Evolutionary conservation across 306 rosid species (phyloP), one percentile per base, ranked within the genome.

Genomic region (Rosa rugosa): DNA sequence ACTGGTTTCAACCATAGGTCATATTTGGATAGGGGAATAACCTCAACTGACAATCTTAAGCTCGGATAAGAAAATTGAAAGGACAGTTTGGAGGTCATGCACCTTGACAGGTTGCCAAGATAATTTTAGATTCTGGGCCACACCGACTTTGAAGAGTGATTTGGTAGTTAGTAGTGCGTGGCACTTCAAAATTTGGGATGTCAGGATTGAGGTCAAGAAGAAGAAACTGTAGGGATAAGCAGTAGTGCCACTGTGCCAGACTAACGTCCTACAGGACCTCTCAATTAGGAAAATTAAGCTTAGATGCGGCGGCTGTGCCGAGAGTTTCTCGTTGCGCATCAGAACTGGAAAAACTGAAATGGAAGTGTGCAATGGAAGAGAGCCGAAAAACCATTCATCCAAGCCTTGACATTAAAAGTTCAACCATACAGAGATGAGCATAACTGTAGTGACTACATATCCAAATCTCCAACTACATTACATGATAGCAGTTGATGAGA

Each of bases 21-120:
- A 66, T n/a, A 5, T 72, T 36, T 69, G 81, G 72, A 78, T 72
- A 31, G 72, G 77, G 72, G 23, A 40, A 73, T 25, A 81, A 65
- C 72, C 41, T 31, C 23, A 60, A 60, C 59, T 25, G 34, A 72
- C 81, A 82, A 78, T 23, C 66, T 77, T 54, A n/a, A 70, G 80
- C 44, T 57, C 23, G 80, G 84, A 87, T 84, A 79, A 84, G 86
- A 77, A 77, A 72, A 63, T 51, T 53, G 85, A 83, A 81, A 78
- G 57, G 91, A 84, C 86, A 80, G 88, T 83, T 83, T 41, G 22
- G 83, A 79, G 84, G 72, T 71, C 16, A 69, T 79, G 73, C 57
- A 77, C 73, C 60, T 73, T 47, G 73, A 75, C 81, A 88, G 69
- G 42, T 81, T 66, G 62, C 83, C 38, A 34, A 41, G 25, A 82